A percentile compares a stretch with the other conserved stretches of the same genome.
These are phyloP conservation scores for Abortiporus biennis DNA, from an alignment of 1,284 basidiomycete species.

Conservation along the genomic window DNA sequence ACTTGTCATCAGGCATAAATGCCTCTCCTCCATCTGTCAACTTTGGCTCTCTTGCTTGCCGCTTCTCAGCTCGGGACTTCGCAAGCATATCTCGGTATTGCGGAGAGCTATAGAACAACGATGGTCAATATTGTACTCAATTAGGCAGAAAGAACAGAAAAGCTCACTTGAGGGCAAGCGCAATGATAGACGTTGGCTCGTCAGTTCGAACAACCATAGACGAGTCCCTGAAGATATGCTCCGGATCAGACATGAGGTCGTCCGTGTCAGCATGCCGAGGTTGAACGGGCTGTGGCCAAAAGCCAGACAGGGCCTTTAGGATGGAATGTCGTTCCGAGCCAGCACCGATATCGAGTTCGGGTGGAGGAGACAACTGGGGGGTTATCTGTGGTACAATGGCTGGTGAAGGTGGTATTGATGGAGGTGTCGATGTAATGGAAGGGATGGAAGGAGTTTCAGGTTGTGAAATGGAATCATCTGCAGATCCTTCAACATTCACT, in stretches of 20 bases:
- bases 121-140: neutral
- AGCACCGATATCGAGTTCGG: conserved; percentile 45
- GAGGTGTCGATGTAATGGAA: conserved; percentile 3
- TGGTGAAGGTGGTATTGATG: conserved; percentile 44
- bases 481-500: too few relatives aligned
- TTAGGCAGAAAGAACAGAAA: conserved; percentile 1
- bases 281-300: conserved; percentile 63
- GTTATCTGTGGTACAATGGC: conserved; percentile 41
- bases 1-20: conserved; percentile 84
- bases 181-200: conserved; percentile 97
- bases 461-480: too few relatives aligned
- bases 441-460: conserved; percentile 4
- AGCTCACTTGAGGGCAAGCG: conserved; percentile 83
- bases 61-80: conserved; percentile 69
- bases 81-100: conserved; percentile 84
- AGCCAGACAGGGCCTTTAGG: conserved; percentile 80
- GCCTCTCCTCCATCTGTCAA: conserved; percentile 65
- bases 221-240: conserved; percentile 94
- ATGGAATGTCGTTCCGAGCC: conserved; percentile 71
- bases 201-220: conserved; percentile 95
- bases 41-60: conserved; percentile 59
- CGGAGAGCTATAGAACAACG: conserved; percentile 56
- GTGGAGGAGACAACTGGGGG: too few relatives aligned
- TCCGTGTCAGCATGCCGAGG: conserved; percentile 45
- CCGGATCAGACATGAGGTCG: conserved; percentile 68